Conservation (phyloP, 257 asterid species). For the Solanum ossicruentum region DNA sequence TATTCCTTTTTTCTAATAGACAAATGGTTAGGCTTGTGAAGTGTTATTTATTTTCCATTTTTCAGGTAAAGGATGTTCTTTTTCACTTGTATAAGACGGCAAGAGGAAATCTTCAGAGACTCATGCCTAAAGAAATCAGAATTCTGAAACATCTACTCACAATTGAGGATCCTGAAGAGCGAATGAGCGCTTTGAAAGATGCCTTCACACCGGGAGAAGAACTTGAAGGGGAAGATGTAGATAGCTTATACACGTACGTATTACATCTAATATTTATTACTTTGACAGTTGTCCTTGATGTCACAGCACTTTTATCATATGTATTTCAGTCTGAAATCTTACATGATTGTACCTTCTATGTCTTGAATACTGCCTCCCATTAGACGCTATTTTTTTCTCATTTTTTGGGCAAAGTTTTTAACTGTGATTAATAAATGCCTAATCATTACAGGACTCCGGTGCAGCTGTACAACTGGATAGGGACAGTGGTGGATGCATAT, state of each 20-base stretch:
- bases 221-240: constrained; percentile 61
- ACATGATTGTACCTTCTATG: not conserved
- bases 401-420: not conserved
- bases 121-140: constrained; percentile 83
- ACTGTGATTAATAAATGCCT: not conserved
- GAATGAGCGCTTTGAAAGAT: constrained; percentile 52
- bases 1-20: not conserved
- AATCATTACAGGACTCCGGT: constrained; percentile 58
- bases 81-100: constrained; percentile 67
- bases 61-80: constrained; percentile 69
- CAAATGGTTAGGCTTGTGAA: not conserved
- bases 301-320: not conserved
- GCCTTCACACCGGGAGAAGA: constrained; percentile 96
- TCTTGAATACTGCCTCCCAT: not conserved
- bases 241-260: constrained; percentile 70
- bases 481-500: constrained; percentile 62
- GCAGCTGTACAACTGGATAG: constrained; percentile 55
- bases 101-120: constrained; percentile 77
- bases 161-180: constrained; percentile 78
- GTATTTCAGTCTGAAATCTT: not conserved
- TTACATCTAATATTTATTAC: not conserved
- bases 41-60: not conserved
- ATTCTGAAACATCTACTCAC: constrained; percentile 74
- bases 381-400: not conserved
- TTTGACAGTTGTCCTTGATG: not conserved